Evolutionary conservation across 495 filamentous ascomycete genomes (phyloP).

Genomic region (Jackrogersella minutella): DNA sequence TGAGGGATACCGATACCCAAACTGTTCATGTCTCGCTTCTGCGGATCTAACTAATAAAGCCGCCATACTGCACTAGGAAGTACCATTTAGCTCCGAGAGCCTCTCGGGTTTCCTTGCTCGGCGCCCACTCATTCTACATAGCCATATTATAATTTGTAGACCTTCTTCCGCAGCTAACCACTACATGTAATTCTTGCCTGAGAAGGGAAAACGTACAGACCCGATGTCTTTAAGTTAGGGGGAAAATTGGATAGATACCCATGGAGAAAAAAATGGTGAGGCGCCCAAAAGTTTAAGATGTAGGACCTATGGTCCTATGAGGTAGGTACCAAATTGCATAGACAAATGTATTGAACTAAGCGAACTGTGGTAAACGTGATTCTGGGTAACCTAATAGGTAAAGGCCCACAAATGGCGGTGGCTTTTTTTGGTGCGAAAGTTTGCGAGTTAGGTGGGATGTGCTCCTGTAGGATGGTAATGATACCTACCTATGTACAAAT

Average conservation of each 20-base stretch:
- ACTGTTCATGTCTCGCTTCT: background rate
- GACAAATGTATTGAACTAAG: background rate
- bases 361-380: slow-evolving; percentile 8
- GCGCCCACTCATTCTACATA: too few relatives aligned
- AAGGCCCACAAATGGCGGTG: slow-evolving; percentile 22
- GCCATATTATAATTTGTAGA: too few relatives aligned
- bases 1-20: too few relatives aligned
- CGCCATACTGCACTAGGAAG: background rate
- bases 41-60: slow-evolving; percentile 23
- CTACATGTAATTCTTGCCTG: too few relatives aligned
- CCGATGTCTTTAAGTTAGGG: too few relatives aligned
- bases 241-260: too few relatives aligned
- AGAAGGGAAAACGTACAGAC: too few relatives aligned
- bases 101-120: slow-evolving; percentile 18
- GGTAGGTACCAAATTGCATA: background rate
- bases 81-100: slow-evolving; percentile 25
- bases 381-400: slow-evolving; percentile 13
- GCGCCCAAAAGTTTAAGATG: too few relatives aligned
- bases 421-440: slow-evolving; percentile 17
- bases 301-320: too few relatives aligned
- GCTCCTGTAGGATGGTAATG: slow-evolving; percentile 19
- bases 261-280: too few relatives aligned
- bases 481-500: background rate
- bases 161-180: too few relatives aligned
- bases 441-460: slow-evolving; percentile 32